Percentiles rank a stretch among this genome's conserved stretches.
Evolutionary conservation across 1,284 basidiomycete genomes (phyloP).

Genomic region (Puccinia coronata): DNA sequence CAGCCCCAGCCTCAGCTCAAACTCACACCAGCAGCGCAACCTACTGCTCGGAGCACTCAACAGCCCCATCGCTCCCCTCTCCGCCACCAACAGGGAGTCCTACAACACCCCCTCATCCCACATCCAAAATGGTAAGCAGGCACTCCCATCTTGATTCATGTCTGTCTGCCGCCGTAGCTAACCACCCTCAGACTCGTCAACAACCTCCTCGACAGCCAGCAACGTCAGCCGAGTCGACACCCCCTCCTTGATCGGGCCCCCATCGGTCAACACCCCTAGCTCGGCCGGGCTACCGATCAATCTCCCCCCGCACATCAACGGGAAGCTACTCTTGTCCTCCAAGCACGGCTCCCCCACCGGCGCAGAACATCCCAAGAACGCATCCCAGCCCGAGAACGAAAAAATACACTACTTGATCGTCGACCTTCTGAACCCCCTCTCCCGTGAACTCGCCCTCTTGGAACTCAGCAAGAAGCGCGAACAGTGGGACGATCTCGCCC

Average conservation of each 20-base stretch:
- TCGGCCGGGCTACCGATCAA: constrained; percentile 18
- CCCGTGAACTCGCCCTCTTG: constrained; percentile 81
- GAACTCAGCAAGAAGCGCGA: constrained; percentile 99
- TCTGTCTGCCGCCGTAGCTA: no score
- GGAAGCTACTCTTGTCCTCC: constrained; percentile 17
- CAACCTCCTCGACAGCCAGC: not conserved
- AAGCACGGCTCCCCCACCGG: constrained; percentile 21
- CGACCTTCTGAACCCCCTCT: constrained; percentile 74
- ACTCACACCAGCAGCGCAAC: constrained; percentile 43
- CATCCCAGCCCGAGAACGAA: constrained; percentile 66
- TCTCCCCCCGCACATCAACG: not conserved
- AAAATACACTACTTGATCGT: constrained; percentile 81
- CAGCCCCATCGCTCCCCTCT: constrained; percentile 28
- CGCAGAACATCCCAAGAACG: constrained; percentile 1
- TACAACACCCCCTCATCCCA: not conserved
- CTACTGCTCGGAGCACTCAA: constrained; percentile 40
- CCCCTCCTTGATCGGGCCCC: constrained; percentile 13
- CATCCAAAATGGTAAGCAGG: constrained; percentile 25
- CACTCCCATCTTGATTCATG: not conserved
- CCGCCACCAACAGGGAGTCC: constrained; percentile 14
- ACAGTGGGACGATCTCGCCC: constrained; percentile 96
- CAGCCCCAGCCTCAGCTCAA: constrained; percentile 38
- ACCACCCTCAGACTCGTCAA: not conserved
- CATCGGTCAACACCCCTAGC: constrained; percentile 24
- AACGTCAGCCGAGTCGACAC: constrained; percentile 29